Base-by-base conservation (phyloP, 176 grass and related monocot genomes). In the Aegilops longissima region DNA sequence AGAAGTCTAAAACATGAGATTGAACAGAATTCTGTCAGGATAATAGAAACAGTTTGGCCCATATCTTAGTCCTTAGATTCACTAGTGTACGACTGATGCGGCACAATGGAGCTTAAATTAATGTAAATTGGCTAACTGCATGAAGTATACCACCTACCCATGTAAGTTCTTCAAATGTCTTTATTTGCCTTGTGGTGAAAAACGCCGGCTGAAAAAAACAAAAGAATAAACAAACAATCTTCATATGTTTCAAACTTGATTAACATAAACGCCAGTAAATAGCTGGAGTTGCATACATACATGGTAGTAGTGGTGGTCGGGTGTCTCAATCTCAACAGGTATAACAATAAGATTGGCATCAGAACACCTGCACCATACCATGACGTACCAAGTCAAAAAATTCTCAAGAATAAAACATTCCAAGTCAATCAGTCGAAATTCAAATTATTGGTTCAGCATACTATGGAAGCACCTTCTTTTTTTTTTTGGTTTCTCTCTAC, bases 221-320 rank as follows among this genome's bases (percentile, higher is more conserved):
- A 35, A 31, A 31, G 82, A 86, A 54, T 17, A 58, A 38, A 40
- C 56, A 73, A 27, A 71, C 34, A 82, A 81, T 16, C 52, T 27
- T 45, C 39, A 33, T 80, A 49, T 45, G 40, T 30, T 40, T 66
- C 59, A 83, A 31, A 62, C 66, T 70, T 40, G 23, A 76, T 52
- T 61, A 66, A 52, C 6, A 89, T 17, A 52, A 52, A 78, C 1
- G 33, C 12, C 38, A 59, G 3, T 88, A 62, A 73, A 6, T 84
- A 70, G 23, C 14, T 45, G 29, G 3, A 29, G 36, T 86, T 49
- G 20, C 44, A 92, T 80, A 30, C 42, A 66, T 94, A 96, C 96
- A 92, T 98, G 96, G 73, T 94, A 96, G 86, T 98, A 98, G 85
- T 96, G 93, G 74, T 86, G 93, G 45, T 98, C 93, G 0, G 96